phyloP scores from a whole-genome alignment of 495 filamentous ascomycete species.

The Lindgomyces ingoldianus region DNA sequence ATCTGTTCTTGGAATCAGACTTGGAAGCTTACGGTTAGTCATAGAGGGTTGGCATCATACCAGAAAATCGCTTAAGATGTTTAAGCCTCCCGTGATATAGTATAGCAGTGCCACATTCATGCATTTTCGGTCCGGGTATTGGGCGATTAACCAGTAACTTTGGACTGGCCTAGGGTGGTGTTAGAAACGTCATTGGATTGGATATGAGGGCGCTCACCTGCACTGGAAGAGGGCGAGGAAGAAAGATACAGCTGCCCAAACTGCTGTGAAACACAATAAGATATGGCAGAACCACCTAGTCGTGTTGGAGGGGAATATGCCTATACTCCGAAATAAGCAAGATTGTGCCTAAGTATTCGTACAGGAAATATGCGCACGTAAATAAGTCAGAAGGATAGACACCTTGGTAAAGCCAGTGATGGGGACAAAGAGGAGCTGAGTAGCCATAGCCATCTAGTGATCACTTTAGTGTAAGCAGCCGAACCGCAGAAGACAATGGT shows the following conservation, averaged over 20 bases:
- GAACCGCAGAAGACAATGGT: background rate
- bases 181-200: background rate
- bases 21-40: too few species aligned
- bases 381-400: constrained; percentile 25
- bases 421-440: constrained; percentile 16
- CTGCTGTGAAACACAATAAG: constrained; percentile 1
- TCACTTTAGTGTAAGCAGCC: background rate
- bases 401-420: constrained; percentile 18
- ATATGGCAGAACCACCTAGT: constrained; percentile 17
- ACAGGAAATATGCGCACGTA: background rate
- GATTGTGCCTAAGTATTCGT: background rate
- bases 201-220: background rate
- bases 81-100: constrained; percentile 8
- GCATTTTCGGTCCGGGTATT: constrained; percentile 18
- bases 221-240: constrained; percentile 25
- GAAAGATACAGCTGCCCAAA: background rate
- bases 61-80: constrained; percentile 21
- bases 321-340: background rate
- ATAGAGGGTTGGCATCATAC: too few species aligned
- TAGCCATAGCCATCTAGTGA: constrained; percentile 24
- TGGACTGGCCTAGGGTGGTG: constrained; percentile 4
- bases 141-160: constrained; percentile 3
- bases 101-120: constrained; percentile 2
- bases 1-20: too few species aligned
- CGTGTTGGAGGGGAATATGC: constrained; percentile 18